phyloP scores from a whole-genome alignment of 2,329 filamentous ascomycete species.

The Sporothrix brasiliensis region DNA sequence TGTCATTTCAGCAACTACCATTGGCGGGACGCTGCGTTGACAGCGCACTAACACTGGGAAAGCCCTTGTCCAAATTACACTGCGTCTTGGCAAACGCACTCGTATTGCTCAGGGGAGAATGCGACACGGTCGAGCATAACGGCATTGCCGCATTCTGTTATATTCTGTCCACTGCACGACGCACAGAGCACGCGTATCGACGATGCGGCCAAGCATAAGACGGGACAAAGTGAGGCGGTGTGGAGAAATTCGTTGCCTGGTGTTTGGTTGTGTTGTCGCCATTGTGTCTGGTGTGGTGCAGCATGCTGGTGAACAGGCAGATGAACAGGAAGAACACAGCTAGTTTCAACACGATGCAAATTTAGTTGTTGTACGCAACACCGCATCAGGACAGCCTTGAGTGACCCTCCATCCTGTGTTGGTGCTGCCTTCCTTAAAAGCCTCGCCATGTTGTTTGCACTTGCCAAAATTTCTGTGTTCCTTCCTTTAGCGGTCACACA shows the following conservation, averaged over 20 bases:
- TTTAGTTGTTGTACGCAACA: neutral
- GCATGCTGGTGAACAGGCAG: neutral
- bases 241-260: neutral
- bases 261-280: neutral
- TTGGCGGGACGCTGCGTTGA: neutral
- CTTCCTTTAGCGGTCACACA: neutral
- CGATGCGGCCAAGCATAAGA: conserved; percentile 19
- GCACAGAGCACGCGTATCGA: neutral
- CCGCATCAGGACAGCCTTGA: conserved; percentile 17
- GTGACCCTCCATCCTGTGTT: neutral
- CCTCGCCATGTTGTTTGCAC: neutral
- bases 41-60: conserved; percentile 12
- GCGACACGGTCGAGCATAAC: conserved; percentile 13
- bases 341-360: neutral
- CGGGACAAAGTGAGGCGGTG: neutral
- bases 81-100: conserved; percentile 8
- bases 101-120: conserved; percentile 20
- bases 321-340: neutral
- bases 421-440: conserved; percentile 5
- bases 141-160: too few species aligned
- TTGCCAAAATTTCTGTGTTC: neutral
- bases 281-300: neutral
- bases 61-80: conserved; percentile 10
- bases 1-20: neutral
- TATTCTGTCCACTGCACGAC: too few species aligned